Percentiles rank a stretch among this genome's conserved stretches.
Conservation (phyloP, 129 eudicot genomes). For the Centella asiatica region DNA sequence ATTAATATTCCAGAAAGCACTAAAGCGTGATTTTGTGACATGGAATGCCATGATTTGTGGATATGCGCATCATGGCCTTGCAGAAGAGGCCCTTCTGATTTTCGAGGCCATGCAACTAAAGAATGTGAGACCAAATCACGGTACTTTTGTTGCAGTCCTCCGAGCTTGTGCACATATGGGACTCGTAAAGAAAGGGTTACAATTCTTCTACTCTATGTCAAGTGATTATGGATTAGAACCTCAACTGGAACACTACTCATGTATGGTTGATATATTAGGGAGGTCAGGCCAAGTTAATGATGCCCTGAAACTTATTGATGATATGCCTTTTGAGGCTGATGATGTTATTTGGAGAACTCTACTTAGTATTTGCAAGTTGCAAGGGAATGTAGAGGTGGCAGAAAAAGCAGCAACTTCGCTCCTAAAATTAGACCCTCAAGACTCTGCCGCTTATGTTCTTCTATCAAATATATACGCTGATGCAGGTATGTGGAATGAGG, state of each 20-base stretch:
- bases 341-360: conserved; percentile 89
- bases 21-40: conserved; percentile 58
- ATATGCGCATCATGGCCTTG: conserved; percentile 76
- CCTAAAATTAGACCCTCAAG: conserved; percentile 62
- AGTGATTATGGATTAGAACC: conserved; percentile 47
- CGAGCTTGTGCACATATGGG: conserved; percentile 86
- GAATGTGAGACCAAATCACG: conserved; percentile 61
- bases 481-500: conserved; percentile 72
- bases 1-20: conserved; percentile 50
- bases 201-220: conserved; percentile 56
- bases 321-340: conserved; percentile 80
- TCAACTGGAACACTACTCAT: conserved; percentile 73
- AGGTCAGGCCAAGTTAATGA: conserved; percentile 51
- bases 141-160: conserved; percentile 80
- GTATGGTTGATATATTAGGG: conserved; percentile 84
- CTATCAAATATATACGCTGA: conserved; percentile 74
- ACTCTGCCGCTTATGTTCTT: conserved; percentile 68
- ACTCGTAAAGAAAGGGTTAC: conserved; percentile 47
- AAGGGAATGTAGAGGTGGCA: conserved; percentile 75
- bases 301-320: conserved; percentile 57
- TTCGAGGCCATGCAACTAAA: conserved; percentile 65
- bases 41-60: conserved; percentile 87
- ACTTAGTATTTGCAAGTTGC: conserved; percentile 72
- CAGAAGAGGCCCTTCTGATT: conserved; percentile 42
- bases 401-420: conserved; percentile 63